Conservation (phyloP, 1,139 yeast species). For the Pneumocystis wakefieldiae region DNA sequence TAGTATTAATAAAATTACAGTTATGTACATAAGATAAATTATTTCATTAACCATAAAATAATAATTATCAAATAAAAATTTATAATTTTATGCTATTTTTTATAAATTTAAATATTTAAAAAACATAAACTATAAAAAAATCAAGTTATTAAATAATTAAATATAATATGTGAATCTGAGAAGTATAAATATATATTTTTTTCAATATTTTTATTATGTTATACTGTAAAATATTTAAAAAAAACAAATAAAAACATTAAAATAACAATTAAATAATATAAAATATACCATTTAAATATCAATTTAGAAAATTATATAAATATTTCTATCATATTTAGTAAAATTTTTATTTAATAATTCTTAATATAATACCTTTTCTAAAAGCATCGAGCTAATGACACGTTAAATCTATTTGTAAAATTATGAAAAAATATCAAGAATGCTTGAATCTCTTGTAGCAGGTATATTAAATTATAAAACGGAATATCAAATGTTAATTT, state of each 20-base stretch:
- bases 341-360: not conserved
- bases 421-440: not conserved
- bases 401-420: not conserved
- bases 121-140: not conserved
- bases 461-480: not conserved
- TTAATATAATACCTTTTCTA: not conserved
- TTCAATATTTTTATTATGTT: not conserved
- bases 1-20: not conserved
- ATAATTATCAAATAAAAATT: no score
- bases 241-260: not conserved
- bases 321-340: not conserved
- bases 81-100: no score
- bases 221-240: not conserved
- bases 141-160: not conserved
- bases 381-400: not conserved
- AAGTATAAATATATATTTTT: not conserved
- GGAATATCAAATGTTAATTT: not conserved
- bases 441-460: conserved; percentile 2
- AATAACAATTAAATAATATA: not conserved
- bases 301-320: not conserved
- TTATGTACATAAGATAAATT: no score
- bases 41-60: no score
- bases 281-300: not conserved
- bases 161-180: not conserved
- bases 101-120: no score